A percentile compares a stretch with the other conserved stretches of the same genome.
Conservation (phyloP, 2,329 filamentous ascomycete species). For the Botrytis pseudocinerea region DNA sequence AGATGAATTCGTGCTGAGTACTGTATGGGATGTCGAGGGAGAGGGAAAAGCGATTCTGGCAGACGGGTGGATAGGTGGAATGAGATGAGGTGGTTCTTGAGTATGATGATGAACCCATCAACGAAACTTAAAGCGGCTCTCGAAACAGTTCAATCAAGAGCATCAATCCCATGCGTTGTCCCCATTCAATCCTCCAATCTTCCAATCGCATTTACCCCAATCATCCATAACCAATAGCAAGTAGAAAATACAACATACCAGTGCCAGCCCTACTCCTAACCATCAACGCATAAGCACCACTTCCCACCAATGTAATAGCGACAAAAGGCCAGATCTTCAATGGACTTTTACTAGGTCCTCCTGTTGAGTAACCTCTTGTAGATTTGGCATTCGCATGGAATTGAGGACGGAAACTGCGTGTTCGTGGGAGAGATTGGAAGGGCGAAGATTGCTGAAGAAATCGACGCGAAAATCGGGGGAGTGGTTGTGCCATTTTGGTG, state of each 20-base stretch:
- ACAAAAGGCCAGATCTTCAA: slow-evolving; percentile 44
- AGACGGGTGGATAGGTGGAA: slow-evolving; percentile 4
- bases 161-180: background rate
- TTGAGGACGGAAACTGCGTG: slow-evolving; percentile 29
- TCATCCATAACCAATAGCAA: background rate
- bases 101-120: background rate
- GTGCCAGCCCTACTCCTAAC: slow-evolving; percentile 49
- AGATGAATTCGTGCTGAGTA: background rate
- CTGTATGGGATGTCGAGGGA: background rate
- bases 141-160: slow-evolving; percentile 21
- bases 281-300: slow-evolving; percentile 52
- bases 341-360: slow-evolving; percentile 39
- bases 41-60: slow-evolving; percentile 12
- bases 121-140: slow-evolving; percentile 36
- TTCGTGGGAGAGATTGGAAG: slow-evolving; percentile 29
- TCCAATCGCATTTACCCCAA: too few species aligned
- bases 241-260: slow-evolving; percentile 21
- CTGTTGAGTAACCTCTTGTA: slow-evolving; percentile 36
- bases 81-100: background rate
- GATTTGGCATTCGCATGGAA: slow-evolving; percentile 23
- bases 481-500: slow-evolving; percentile 35
- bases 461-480: slow-evolving; percentile 34
- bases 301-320: slow-evolving; percentile 48
- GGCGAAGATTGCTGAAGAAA: slow-evolving; percentile 32
- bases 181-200: background rate